Evolutionary conservation across 2,329 filamentous ascomycete species (phyloP).

Genomic region (Plectosphaerella cucumerina): DNA sequence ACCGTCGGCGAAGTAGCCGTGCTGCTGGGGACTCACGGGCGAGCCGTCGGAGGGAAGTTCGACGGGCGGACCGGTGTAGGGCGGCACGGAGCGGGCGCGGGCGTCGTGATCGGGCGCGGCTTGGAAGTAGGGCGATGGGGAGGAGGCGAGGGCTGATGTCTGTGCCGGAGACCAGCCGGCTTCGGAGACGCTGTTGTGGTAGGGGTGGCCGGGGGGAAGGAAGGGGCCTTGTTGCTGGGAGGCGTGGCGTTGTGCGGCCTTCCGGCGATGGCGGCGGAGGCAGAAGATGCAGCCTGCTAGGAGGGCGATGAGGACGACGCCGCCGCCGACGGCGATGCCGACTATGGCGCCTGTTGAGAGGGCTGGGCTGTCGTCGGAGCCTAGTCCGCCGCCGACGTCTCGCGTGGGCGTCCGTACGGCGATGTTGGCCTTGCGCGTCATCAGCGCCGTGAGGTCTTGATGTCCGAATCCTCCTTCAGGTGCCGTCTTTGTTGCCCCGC

Average conservation of each 20-base stretch:
- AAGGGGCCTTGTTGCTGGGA: background rate
- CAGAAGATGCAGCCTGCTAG: conserved; percentile 18
- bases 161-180: conserved; percentile 8
- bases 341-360: conserved; percentile 35
- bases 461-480: conserved; percentile 47
- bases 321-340: conserved; percentile 38
- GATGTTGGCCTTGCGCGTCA: conserved; percentile 43
- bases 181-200: conserved; percentile 10
- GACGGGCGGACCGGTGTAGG: conserved; percentile 18
- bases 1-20: background rate
- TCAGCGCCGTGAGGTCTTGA: conserved; percentile 47
- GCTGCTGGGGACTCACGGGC: conserved; percentile 9
- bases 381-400: conserved; percentile 17
- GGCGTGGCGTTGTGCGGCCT: background rate
- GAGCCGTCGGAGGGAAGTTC: conserved; percentile 18
- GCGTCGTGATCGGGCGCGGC: conserved; percentile 12
- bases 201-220: conserved; percentile 1
- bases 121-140: conserved; percentile 3
- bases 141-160: conserved; percentile 3
- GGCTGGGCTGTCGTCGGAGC: background rate
- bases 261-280: conserved; percentile 21
- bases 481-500: conserved; percentile 47
- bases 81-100: conserved; percentile 5
- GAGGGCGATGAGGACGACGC: conserved; percentile 20
- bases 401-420: conserved; percentile 47